These are phyloP conservation scores for Eucalyptus albens DNA, from an alignment of 345 rosid species.

Conservation along the genomic window DNA sequence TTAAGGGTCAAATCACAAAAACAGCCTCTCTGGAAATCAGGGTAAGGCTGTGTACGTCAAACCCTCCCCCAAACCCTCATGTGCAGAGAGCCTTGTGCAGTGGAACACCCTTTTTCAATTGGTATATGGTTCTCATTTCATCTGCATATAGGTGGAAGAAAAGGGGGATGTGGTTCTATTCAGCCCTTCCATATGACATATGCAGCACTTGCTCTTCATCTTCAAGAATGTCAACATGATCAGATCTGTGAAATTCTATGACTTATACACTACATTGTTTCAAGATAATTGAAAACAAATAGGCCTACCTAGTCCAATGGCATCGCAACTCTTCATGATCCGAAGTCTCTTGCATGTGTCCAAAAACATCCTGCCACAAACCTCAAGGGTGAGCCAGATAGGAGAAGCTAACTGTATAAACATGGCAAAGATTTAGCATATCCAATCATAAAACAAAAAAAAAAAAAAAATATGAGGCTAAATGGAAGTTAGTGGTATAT, in stretches of 20 bases:
- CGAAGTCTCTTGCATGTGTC: conserved; percentile 49
- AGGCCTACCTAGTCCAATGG: conserved; percentile 48
- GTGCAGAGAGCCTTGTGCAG: not conserved
- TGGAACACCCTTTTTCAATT: not conserved
- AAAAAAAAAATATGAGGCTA: not conserved
- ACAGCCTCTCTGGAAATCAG: not conserved
- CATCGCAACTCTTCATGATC: conserved; percentile 69
- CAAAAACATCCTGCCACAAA: conserved; percentile 43
- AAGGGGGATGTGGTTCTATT: not conserved
- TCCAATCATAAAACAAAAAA: not conserved
- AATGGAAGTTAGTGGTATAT: not conserved
- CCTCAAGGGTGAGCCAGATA: not conserved
- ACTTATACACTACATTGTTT: not conserved
- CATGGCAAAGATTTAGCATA: not conserved
- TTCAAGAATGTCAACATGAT: not conserved
- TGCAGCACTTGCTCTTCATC: not conserved
- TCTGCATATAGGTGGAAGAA: not conserved
- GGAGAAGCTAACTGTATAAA: not conserved
- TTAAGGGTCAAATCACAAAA: not conserved
- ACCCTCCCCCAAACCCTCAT: not conserved
- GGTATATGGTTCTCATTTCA: not conserved
- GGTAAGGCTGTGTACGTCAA: not conserved
- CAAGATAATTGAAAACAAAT: not conserved
- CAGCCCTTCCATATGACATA: not conserved
- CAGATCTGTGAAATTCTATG: not conserved